Base-by-base conservation (phyloP, 2,329 filamentous ascomycete species). In the Aspergillus intermedius region DNA sequence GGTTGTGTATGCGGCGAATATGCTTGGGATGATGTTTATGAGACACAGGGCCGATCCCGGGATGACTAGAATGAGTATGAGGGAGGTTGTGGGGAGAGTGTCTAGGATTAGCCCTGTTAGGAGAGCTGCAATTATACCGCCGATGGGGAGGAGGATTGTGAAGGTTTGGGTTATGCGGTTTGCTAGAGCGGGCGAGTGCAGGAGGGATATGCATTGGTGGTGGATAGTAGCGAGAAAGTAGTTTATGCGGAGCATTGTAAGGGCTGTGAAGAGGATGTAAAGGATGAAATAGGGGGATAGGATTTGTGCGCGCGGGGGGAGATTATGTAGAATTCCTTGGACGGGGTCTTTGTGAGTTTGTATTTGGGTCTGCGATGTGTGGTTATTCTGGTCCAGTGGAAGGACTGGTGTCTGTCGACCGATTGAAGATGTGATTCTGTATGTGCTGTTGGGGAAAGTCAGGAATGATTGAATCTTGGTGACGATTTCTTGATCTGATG, bases 181-280 rank as follows among this genome's bases (percentile, higher is more conserved):
- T 0, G 89, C 87, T 49, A 77, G 75, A 1, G 73, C 66, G 50
- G 75, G 73, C 9, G 81, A 81, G 42, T 75, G 75, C 13, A 95
- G 80, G 7, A 96, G 78, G 58, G 83, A 84, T 41, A 82, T 79
- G 69, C 95, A 95, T 66, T 96, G 90, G 1, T 84, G 77, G 2
- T 87, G 79, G 54, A 95, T 84, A 2, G 90, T 94, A 3, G 90
- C 88, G 46, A 95, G 88, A 64, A 95, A 94, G 73, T 90, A 95
- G 71, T 95, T 95, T 77, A 95, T 94, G 25, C 86, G 79, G 2
- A 83, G 84, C 83, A 87, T 87, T 65, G 87, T 84, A 35, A 87
- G 70, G 28, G 86, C 77, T 23, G 88, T 95, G 65, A 95, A 91
- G 17, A 89, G 69, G 4, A 87, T 87, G 59, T 95, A 87, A 34